phyloP scores from a whole-genome alignment of 2,329 filamentous ascomycete species.

The Ophiostoma ulmi region DNA sequence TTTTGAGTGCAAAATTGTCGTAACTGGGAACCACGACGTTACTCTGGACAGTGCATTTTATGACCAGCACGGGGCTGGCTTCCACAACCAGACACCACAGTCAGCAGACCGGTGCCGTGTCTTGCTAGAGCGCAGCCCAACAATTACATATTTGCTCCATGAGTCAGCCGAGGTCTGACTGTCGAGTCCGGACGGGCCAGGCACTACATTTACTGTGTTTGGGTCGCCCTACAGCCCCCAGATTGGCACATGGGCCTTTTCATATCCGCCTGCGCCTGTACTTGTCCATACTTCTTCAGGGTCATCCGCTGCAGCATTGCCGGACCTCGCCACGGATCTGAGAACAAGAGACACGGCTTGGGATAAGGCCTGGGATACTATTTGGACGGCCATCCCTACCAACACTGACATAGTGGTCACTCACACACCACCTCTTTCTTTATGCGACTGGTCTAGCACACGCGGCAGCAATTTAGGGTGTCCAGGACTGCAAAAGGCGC shows the following conservation, averaged over 20 bases:
- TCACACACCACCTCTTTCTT: constrained; percentile 60
- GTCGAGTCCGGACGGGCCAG: constrained; percentile 48
- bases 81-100: constrained; percentile 54
- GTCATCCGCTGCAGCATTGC: constrained; percentile 55
- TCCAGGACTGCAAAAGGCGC: constrained; percentile 49
- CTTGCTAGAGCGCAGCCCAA: constrained; percentile 49
- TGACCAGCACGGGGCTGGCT: constrained; percentile 45
- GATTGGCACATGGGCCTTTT: constrained; percentile 60
- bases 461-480: constrained; percentile 50
- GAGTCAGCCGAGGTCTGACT: constrained; percentile 50
- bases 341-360: background rate
- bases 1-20: constrained; percentile 65
- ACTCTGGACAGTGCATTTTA: constrained; percentile 64
- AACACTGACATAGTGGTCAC: constrained; percentile 64
- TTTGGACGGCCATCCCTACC: constrained; percentile 60
- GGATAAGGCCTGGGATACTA: constrained; percentile 45
- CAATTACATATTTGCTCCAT: constrained; percentile 62
- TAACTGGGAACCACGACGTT: constrained; percentile 72
- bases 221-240: constrained; percentile 63
- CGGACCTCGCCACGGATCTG: constrained; percentile 30
- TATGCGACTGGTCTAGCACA: constrained; percentile 49
- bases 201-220: constrained; percentile 61
- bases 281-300: background rate
- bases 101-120: constrained; percentile 49
- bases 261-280: constrained; percentile 42